Conservation (phyloP, 306 rosid genomes). For the Hippophae gyantsensis region DNA sequence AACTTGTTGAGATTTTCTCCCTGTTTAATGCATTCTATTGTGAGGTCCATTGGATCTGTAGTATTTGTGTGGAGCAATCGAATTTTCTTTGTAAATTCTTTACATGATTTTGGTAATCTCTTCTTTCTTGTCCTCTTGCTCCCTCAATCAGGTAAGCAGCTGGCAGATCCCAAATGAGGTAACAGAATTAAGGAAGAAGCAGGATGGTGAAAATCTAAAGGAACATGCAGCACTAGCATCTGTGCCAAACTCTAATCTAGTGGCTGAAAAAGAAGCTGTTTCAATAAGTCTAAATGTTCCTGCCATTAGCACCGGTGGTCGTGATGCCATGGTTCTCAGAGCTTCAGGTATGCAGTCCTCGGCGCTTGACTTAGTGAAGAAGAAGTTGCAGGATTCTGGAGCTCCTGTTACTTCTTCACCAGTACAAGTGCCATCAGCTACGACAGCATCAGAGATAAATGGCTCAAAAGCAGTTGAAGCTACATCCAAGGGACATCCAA, state of each 20-base stretch:
- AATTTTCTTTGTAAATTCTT: neutral
- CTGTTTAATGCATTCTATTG: neutral
- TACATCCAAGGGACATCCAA: slow-evolving; percentile 48
- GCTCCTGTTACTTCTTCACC: slow-evolving; percentile 66
- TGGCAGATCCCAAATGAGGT: slow-evolving; percentile 98
- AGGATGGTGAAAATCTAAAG: slow-evolving; percentile 51
- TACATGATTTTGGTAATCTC: neutral
- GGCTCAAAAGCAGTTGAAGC: slow-evolving; percentile 61
- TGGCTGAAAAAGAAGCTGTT: slow-evolving; percentile 61
- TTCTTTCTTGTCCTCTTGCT: slow-evolving; percentile 16
- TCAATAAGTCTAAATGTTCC: slow-evolving; percentile 69
- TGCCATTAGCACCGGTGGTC: slow-evolving; percentile 83
- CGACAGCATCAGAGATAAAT: slow-evolving; percentile 51
- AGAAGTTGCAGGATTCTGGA: slow-evolving; percentile 91
- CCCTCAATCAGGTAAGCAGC: slow-evolving; percentile 64
- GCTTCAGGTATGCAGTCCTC: slow-evolving; percentile 50
- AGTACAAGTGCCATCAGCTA: slow-evolving; percentile 35
- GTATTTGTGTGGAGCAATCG: neutral
- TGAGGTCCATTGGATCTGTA: neutral
- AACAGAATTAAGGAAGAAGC: slow-evolving; percentile 73
- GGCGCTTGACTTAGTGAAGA: slow-evolving; percentile 86
- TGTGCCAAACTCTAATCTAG: slow-evolving; percentile 44
- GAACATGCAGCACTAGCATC: slow-evolving; percentile 38
- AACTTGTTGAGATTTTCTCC: neutral
- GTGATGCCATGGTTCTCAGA: slow-evolving; percentile 73